Base-by-base conservation (phyloP, 176 grass and related monocot species). In the Raddia distichophylla region DNA sequence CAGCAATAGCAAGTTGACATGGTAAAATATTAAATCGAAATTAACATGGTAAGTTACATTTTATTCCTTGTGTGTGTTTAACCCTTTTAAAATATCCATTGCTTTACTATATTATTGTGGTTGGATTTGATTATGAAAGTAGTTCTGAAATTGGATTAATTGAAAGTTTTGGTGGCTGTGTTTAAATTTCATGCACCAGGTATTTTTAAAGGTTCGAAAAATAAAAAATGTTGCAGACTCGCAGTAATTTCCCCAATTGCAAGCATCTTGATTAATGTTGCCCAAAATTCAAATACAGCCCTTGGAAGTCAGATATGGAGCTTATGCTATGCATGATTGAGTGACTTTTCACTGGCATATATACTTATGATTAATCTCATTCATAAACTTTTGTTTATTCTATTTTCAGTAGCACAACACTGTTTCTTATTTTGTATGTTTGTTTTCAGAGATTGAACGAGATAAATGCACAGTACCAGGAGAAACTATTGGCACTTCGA, bases 401-500 rank as follows among this genome's bases (percentile, higher is more conserved):
- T 56, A 19, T 45, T 78, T 76, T 67, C 19, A 42, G 27, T 71
- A 67, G 18, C 14, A 84, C 48, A 43, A 45, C 33, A 2, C 64
- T 40, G n/a, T 54, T 76, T 37, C 67, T 49, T 87, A 62, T 33
- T 60, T 79, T 82, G 37, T 17, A 70, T 83, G 63, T 58, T 50
- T 67, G 4, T 74, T 13, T 80, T 61, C 85, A 99, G 97, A 99
- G 97, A 84, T 80, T 99, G 53, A 90, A 87, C 19, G 91, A 99
- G 85, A 99, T 99, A 55, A 93, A 93, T 86, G 27, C 48, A 27
- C 79, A 93, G 61, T 91, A 93, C 77, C 89, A 90, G 54, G 91
- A 95, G 65, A 99, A 95, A 83, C 78, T 99, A 48, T 10, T 84
- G 70, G 93, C 82, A 70, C 79, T 93, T 73, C 71, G 87, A 84